These are phyloP conservation scores for Leptographium flavum DNA, from an alignment of 2,329 filamentous ascomycete species.

Conservation along the genomic window DNA sequence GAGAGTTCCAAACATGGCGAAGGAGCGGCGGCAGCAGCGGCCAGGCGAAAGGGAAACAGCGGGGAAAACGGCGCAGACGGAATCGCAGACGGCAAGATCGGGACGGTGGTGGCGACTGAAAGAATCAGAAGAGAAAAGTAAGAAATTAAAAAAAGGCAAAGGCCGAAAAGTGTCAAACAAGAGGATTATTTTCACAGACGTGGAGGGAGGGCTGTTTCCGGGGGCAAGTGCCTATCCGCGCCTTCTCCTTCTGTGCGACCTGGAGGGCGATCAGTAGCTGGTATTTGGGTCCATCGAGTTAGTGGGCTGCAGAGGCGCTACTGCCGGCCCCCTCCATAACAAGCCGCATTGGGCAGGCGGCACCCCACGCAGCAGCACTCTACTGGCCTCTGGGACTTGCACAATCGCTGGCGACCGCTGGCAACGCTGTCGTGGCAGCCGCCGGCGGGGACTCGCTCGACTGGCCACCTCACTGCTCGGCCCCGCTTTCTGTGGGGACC, in stretches of 20 bases:
- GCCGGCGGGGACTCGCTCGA: too few species aligned
- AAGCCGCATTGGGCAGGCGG: neutral
- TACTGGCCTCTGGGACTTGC: too few species aligned
- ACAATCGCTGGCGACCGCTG: too few species aligned
- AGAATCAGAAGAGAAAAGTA: neutral
- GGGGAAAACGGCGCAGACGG: neutral
- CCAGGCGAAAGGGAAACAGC: neutral
- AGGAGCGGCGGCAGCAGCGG: neutral
- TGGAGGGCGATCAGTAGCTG: neutral
- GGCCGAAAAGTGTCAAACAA: neutral
- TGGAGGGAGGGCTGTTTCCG: neutral
- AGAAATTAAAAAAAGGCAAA: neutral
- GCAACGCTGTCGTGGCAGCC: too few species aligned
- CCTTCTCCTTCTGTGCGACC: neutral
- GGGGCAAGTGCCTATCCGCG: neutral
- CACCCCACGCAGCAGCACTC: neutral
- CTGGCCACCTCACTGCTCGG: too few species aligned
- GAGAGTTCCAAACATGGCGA: slow-evolving; percentile 29
- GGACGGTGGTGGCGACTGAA: neutral
- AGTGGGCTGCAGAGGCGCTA: neutral
- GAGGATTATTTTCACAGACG: neutral
- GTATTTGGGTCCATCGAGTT: too few species aligned
- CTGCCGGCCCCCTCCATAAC: neutral
- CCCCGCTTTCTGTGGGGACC: slow-evolving; percentile 1
- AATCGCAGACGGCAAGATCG: neutral